Evolutionary conservation across 1,284 basidiomycete species (phyloP).

Genomic region (Inonotus obliquus): DNA sequence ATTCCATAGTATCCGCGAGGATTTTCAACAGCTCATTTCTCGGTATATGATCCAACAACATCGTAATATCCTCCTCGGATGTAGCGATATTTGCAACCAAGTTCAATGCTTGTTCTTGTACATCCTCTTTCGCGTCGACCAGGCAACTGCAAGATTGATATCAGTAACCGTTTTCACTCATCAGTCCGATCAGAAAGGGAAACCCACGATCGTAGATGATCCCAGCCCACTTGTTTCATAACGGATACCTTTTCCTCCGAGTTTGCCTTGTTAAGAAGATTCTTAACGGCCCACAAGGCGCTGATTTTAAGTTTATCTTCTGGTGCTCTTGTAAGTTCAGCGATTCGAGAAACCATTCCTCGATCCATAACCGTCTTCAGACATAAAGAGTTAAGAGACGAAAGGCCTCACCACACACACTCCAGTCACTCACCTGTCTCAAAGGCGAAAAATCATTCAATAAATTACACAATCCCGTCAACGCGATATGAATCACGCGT

Average conservation of each 20-base stretch:
- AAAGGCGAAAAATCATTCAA: constrained; percentile 85
- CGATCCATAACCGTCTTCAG: constrained; percentile 55
- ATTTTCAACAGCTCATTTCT: constrained; percentile 39
- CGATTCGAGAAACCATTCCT: constrained; percentile 60
- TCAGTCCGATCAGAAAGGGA: neutral
- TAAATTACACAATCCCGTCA: constrained; percentile 79
- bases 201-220: constrained; percentile 44
- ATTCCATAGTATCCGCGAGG: constrained; percentile 44
- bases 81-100: constrained; percentile 55
- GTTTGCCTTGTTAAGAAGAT: constrained; percentile 60
- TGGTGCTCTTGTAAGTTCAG: constrained; percentile 46
- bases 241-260: constrained; percentile 56
- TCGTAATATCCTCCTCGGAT: constrained; percentile 50
- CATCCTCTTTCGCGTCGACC: constrained; percentile 41
- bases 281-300: constrained; percentile 80
- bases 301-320: constrained; percentile 60
- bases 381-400: neutral
- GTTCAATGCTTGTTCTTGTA: constrained; percentile 65
- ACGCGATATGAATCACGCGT: constrained; percentile 68
- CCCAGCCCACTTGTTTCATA: constrained; percentile 64
- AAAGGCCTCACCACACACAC: constrained; percentile 3
- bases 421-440: constrained; percentile 45
- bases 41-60: constrained; percentile 52
- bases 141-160: constrained; percentile 36
- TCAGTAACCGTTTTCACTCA: neutral